phyloP scores from a whole-genome alignment of 192 early-diverging fungal genomes.

The Funneliformis mosseae region DNA sequence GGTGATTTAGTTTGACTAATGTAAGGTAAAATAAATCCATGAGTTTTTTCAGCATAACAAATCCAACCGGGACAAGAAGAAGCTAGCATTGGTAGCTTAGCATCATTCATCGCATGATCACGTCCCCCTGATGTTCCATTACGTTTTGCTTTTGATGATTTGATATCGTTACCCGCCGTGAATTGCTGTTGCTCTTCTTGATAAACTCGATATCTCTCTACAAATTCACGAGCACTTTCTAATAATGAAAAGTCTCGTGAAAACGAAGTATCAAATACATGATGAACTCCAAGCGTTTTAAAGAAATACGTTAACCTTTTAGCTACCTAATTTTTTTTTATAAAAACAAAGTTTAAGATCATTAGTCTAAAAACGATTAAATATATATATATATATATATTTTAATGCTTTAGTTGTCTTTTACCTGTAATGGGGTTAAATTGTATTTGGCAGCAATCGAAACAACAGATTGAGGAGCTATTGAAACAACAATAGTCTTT shows the following conservation, averaged over 20 bases:
- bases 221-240: slow-evolving; percentile 88
- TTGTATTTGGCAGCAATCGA: slow-evolving; percentile 88
- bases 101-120: slow-evolving; percentile 13
- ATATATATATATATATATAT: neutral
- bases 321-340: slow-evolving; percentile 50
- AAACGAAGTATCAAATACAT: slow-evolving; percentile 89
- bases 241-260: slow-evolving; percentile 85
- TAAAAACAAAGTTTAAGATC: neutral
- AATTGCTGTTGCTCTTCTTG: slow-evolving; percentile 36
- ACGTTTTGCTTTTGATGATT: slow-evolving; percentile 36
- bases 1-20: slow-evolving; percentile 93
- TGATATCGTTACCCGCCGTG: slow-evolving; percentile 36
- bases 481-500: slow-evolving; percentile 76
- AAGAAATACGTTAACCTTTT: slow-evolving; percentile 74
- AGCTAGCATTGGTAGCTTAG: slow-evolving; percentile 60
- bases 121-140: slow-evolving; percentile 40
- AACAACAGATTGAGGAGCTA: slow-evolving; percentile 89
- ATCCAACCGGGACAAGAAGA: slow-evolving; percentile 87
- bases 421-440: slow-evolving; percentile 60
- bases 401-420: neutral
- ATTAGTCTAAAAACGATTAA: too few species aligned
- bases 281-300: slow-evolving; percentile 79
- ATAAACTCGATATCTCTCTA: slow-evolving; percentile 65
- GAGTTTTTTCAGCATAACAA: slow-evolving; percentile 99
- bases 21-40: slow-evolving; percentile 83